Evolutionary conservation across 2,329 filamentous ascomycete genomes (phyloP), one percentile per base, ranked within the genome.

Genomic region (Colletotrichum phormii): DNA sequence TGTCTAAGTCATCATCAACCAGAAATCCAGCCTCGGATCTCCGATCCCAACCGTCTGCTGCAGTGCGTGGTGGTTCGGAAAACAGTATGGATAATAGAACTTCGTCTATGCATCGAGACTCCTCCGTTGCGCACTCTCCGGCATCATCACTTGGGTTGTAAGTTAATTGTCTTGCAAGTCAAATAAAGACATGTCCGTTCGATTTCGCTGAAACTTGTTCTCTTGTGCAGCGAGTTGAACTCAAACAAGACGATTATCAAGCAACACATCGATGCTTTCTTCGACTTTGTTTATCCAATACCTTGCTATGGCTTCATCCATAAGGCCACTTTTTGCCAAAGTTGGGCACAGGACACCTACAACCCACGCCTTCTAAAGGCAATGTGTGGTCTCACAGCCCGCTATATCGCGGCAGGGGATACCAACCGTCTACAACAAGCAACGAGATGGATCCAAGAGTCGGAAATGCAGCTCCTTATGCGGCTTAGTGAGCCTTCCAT

Each of bases 371-470:
- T 73, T 0, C 26, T 73, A 26, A 65, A 58, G 31, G 62, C 71
- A 12, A 73, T 73, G n/a, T 73, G 71, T 49, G 71, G 67, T 9
- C 18, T 71, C 0, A 73, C 71, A 9, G 62, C 67, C 3, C 71
- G 71, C 5, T 73, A 71, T 31, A 37, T 73, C 5, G 62, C 67
- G 4, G 42, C 57, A 1, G 62, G 62, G 13, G 62, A 73, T 2
- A 33, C 15, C 11, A 15, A 2, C 1, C 67, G 67, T 12, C 62
- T 66, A 4, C 57, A 63, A 11, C 67, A 71, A 22, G 67, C 55
- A 2, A 62, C 67, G 0, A 82, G 84, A 54, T 78, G 77, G 77
- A 73, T 75, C 0, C 64, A 75, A 3, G 72, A 75, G 1, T 22
- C 77, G 0, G 77, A 78, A 5, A 49, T 71, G 2, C 62, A 74